Conservation (phyloP, 2,329 filamentous ascomycete genomes). For the Colletotrichum sp. region DNA sequence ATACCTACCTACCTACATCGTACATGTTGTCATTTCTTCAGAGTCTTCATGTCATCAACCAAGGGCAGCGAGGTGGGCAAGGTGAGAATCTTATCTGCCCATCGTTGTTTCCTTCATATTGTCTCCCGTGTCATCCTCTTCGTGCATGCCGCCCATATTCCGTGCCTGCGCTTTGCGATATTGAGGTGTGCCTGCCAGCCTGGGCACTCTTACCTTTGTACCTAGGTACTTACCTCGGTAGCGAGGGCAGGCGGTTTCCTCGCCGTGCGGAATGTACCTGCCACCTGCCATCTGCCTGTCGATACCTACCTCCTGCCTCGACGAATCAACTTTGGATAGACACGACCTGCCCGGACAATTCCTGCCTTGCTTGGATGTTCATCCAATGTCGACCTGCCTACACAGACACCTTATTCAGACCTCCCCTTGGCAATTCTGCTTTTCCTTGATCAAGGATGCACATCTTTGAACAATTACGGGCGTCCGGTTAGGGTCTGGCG, state of each 20-base stretch:
- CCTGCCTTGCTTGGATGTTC: not conserved
- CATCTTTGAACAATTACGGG: not conserved
- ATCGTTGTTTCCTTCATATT: not conserved
- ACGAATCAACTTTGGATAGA: not conserved
- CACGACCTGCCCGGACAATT: not conserved
- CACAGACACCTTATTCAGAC: slow-evolving; percentile 1
- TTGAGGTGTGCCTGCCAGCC: not conserved
- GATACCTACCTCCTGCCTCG: not conserved
- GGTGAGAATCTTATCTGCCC: not conserved
- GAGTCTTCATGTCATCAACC: not conserved
- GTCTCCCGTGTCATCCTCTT: not conserved
- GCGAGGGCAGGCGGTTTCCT: not conserved
- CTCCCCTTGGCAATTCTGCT: not conserved
- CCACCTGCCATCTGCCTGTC: not conserved
- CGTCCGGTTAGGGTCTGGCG: not conserved
- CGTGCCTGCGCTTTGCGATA: not conserved
- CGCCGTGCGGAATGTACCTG: not conserved
- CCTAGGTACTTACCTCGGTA: not conserved
- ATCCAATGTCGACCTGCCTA: not conserved
- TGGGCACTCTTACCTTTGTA: not conserved
- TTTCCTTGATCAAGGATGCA: not conserved
- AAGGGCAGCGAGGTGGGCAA: not conserved
- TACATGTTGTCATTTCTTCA: not conserved
- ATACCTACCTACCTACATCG: not conserved
- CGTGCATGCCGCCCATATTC: not conserved